Base-by-base conservation (phyloP, 2,329 filamentous ascomycete genomes). In the Sarocladium oryzae region DNA sequence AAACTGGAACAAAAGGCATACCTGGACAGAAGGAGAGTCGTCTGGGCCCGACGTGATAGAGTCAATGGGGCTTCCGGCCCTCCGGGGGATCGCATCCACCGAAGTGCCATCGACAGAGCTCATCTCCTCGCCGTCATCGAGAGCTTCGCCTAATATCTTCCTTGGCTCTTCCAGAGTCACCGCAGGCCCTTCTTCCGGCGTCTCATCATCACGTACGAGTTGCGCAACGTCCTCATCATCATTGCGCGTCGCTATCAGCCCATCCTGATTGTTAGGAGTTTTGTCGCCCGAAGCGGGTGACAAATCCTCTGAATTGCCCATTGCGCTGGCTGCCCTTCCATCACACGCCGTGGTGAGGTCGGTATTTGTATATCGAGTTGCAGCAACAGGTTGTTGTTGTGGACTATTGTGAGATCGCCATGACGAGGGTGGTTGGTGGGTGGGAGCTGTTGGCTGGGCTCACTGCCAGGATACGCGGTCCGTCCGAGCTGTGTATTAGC, bases 21-120 rank as follows among this genome's bases (percentile, higher is more conserved):
- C 88, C 72, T 89, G 88, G 50, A 92, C 66, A 16, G 92, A 96
- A 21, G 88, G 88, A 8, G 88, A 85, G 65, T 95, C 88, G 62
- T 95, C 90, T 18, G 88, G 87, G 23, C 82, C 84, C 4, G 89
- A 95, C 52, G 81, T 66, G 24, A 83, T 66, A 13, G 86, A 90
- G 56, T 79, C 82, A 49, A 79, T 76, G 7, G 85, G 86, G 61
- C 88, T 95, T 40, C 78, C 81, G 35, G 76, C 72, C 59, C 79
- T 75, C 54, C 71, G 69, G 33, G 78, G 76, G 23, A 76, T 58
- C 45, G 72, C 74, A 57, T 79, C 77, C n/a, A 72, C 55, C 33
- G 63, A 65, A 53, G 60, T 64, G 28, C 69, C 73, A 54, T 77
- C 77, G 21, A 72, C 63, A n/a, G 76, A 79, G 51, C 74, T 75